Base-by-base conservation (phyloP, 441 rosid genomes). In the Capsella rubella region DNA sequence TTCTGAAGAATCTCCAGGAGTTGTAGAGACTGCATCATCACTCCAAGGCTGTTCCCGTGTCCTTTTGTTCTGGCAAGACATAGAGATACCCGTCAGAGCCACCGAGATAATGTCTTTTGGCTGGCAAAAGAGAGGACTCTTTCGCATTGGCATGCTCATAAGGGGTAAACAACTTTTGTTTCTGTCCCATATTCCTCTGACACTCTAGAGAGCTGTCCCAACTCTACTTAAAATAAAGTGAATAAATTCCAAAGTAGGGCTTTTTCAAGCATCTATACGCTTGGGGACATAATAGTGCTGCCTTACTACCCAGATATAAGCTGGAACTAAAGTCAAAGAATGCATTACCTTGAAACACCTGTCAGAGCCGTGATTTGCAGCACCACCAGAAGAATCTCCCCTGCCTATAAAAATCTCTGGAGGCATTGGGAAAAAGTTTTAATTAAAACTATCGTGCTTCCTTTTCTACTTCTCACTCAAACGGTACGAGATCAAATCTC, bases 331-430 rank as follows among this genome's bases (percentile, higher is more conserved):
- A 53, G 55, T 58, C 21, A 42, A 32, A 71, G 80, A 66, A 77
- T 45, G 57, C 45, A 16, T 43, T 57, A 93, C 99, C 92, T 95
- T 98, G 80, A 90, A 90, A 53, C 90, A 89, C 72, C 98, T 87
- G 82, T 90, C 96, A 72, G 97, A 95, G 45, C 93, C 95, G 76
- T 91, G 98, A 82, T 91, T 91, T 50, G 97, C 99, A 78, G 95
- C 91, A 68, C 97, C 97, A 42, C 97, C 98, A 62, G 98, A 97
- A 34, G 98, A 93, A 83, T 91, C 96, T 55, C 97, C 98, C 83
- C 91, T 98, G 49, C 91, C 99, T 71, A 91, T 93, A 77, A 90
- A 82, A 91, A 85, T 79, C 87, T 93, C 85, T 95, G 98, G 91
- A 67, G 62, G 61, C 29, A 76, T 85, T 81, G 78, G 54, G 57